Base-by-base conservation (phyloP, 2,329 filamentous ascomycete genomes). In the Rachicladosporium sp. region DNA sequence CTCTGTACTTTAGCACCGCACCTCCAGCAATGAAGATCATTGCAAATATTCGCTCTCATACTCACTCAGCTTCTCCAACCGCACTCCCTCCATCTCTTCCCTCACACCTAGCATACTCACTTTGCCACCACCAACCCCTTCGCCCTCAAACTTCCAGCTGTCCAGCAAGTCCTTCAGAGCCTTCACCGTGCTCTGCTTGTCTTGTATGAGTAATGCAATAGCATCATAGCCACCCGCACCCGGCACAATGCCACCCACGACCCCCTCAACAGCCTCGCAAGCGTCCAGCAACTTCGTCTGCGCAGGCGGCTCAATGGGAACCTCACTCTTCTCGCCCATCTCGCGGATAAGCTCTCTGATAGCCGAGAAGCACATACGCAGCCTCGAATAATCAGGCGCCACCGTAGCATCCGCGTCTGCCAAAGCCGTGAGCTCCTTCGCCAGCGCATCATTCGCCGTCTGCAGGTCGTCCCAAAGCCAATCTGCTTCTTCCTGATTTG, bases 211-310 rank as follows among this genome's bases (percentile, higher is more conserved):
- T 43, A 98, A 60, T 1, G 81, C 82, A 40, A 94, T 71, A 1
- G 91, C 91, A 66, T 98, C 91, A 55, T 83, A 95, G 0, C 91
- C 91, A 7, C 91, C 91, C 0, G 91, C 91, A 0, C 91, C 91
- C 0, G 91, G 91, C 0, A 95, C 91, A 0, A 96, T 86, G 0
- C 88, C 91, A 1, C 87, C 88, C 47, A 88, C 75, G 3, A 96
- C 87, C 4, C 89, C 91, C 0, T 81, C 71, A 1, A 95, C 65
- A 3, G 64, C 59, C 3, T 69, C 73, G 42, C 89, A 70, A 7
- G 78, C 82, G 61, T 98, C 82, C 29, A 98, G 65, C 43, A 98
- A 67, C 54, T 76, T 74, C 2, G 86, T 94, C 69, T 96, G 91
- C 49, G 81, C 78, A 32, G 69, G 69, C 0, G 91, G 91, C 67